Conservation (phyloP, 2,329 filamentous ascomycete genomes). For the Verticillium albo-atrum region DNA sequence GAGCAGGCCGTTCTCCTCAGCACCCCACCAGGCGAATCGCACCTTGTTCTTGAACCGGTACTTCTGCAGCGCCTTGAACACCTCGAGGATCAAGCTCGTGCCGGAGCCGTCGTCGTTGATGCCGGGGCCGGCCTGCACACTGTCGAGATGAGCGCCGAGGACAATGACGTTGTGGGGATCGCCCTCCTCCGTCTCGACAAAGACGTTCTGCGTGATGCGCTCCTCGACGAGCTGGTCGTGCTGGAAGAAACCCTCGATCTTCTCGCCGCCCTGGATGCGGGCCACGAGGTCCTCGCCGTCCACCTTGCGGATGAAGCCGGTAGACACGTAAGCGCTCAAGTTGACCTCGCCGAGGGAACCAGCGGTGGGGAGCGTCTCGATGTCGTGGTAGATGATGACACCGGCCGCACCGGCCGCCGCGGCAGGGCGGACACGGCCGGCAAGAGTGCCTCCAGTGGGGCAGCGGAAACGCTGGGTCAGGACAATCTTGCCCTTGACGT, state of each 20-base stretch:
- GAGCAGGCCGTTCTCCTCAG: conserved; percentile 37
- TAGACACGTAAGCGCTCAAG: conserved; percentile 21
- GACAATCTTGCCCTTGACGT: conserved; percentile 25
- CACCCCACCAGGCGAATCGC: conserved; percentile 41
- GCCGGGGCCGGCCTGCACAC: conserved; percentile 37
- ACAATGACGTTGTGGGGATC: conserved; percentile 37
- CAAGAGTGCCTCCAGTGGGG: conserved; percentile 24
- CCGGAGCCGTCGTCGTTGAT: conserved; percentile 44
- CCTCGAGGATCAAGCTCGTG: conserved; percentile 33
- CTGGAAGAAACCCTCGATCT: conserved; percentile 27
- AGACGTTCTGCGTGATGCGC: conserved; percentile 37
- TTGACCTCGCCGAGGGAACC: conserved; percentile 21
- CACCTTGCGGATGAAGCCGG: conserved; percentile 24
- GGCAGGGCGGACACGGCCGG: conserved; percentile 22
- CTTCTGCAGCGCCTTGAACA: conserved; percentile 33
- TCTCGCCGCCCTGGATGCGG: conserved; percentile 32
- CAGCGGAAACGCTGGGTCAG: conserved; percentile 26
- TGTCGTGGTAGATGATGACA: conserved; percentile 26
- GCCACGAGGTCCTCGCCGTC: conserved; percentile 36
- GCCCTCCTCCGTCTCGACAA: conserved; percentile 39
- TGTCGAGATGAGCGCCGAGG: conserved; percentile 40
- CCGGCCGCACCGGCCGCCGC: conserved; percentile 23
- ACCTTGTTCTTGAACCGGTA: conserved; percentile 30
- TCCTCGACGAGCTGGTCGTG: conserved; percentile 30
- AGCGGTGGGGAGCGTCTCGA: conserved; percentile 22